Evolutionary conservation across 345 rosid species (phyloP).

Genomic region (thale cress (Arabidopsis thaliana)): TAIR10.1 NC_003074.8:5572001-5572500

Average conservation of each 20-base stretch:
- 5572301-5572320: constrained; percentile 7
- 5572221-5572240: constrained; percentile 21
- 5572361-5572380: no score
- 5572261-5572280: constrained; percentile 1
- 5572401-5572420: no score
- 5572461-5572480: neutral
- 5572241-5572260: neutral
- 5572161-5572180: constrained; percentile 31
- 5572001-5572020: no score
- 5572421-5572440: no score
- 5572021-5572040: no score
- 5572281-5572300: constrained; percentile 8
- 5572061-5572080: no score
- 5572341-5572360: constrained; percentile 13
- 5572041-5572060: no score
- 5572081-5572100: no score
- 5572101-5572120: neutral
- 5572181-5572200: constrained; percentile 35
- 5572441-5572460: no score
- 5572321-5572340: constrained; percentile 19
- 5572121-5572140: neutral
- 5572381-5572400: no score
- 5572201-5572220: constrained; percentile 15
- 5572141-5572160: constrained; percentile 31
- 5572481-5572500: constrained; percentile 16